Conservation (phyloP, 148 eudicot species). For the Rhododendron griersonianum region DNA sequence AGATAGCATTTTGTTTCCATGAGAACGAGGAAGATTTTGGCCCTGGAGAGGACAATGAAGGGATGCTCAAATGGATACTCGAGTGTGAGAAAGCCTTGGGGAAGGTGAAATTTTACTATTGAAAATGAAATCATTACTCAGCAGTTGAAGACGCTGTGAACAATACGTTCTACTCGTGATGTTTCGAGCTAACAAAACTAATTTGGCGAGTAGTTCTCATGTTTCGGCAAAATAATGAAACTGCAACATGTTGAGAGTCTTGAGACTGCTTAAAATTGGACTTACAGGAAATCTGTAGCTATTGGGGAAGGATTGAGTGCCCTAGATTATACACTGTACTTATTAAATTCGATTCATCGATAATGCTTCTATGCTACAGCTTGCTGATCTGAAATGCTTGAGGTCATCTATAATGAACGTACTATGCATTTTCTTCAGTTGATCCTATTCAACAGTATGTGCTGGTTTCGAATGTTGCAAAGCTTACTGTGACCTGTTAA, state of each 20-base stretch:
- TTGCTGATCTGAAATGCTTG: background rate
- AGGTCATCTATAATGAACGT: no score
- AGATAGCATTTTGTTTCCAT: background rate
- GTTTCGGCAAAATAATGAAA: background rate
- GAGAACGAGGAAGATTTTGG: background rate
- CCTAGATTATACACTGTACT: background rate
- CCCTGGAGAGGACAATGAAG: background rate
- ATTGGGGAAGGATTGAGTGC: background rate
- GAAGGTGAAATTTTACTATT: background rate
- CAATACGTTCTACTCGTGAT: background rate
- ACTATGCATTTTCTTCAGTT: no score
- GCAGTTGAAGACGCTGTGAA: background rate
- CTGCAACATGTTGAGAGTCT: background rate
- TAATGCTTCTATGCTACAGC: background rate
- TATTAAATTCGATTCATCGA: background rate
- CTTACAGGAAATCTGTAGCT: background rate
- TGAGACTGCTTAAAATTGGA: background rate
- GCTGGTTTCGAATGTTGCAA: no score
- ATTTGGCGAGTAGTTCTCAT: background rate
- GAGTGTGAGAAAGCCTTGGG: background rate
- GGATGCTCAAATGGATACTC: background rate
- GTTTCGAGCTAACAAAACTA: background rate
- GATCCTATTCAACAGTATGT: no score
- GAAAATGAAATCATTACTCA: background rate
- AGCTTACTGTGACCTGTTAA: no score